Conservation (phyloP, 345 rosid genomes). For the Passiflora organensis region DNA sequence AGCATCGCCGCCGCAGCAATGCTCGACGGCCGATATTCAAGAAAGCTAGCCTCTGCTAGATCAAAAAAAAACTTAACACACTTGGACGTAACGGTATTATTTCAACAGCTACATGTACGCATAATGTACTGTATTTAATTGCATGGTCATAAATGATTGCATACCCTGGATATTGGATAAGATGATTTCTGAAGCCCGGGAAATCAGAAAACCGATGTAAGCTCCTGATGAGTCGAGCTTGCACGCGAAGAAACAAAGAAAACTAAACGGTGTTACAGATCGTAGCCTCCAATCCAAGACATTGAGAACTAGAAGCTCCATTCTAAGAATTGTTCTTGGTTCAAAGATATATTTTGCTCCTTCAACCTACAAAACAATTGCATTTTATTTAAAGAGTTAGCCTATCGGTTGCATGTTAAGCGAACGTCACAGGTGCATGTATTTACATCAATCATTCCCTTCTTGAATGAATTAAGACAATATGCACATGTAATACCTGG, state of each 20-base stretch:
- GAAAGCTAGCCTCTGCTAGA: constrained; percentile 80
- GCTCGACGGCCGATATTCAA: constrained; percentile 83
- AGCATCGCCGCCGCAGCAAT: constrained; percentile 91
- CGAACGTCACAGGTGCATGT: too few species aligned
- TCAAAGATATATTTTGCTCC: constrained; percentile 72
- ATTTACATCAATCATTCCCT: too few species aligned
- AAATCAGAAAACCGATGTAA: constrained; percentile 47
- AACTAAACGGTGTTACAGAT: constrained; percentile 83
- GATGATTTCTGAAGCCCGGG: constrained; percentile 69
- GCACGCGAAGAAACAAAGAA: constrained; percentile 78
- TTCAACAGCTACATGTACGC: not conserved
- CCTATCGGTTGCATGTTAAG: not conserved
- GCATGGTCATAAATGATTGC: too few species aligned
- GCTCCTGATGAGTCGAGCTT: constrained; percentile 73
- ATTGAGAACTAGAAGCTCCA: constrained; percentile 83
- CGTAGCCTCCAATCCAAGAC: constrained; percentile 93
- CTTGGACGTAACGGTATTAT: too few species aligned
- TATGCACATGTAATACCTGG: too few species aligned
- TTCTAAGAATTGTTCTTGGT: constrained; percentile 74
- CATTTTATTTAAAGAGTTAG: not conserved
- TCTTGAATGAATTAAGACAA: too few species aligned
- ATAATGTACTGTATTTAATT: too few species aligned
- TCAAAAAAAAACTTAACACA: not conserved
- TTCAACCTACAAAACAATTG: constrained; percentile 50
- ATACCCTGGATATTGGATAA: constrained; percentile 77